Evolutionary conservation across 202 grass and related monocot species (phyloP).

Genomic region (Alloteropsis angusta): DNA sequence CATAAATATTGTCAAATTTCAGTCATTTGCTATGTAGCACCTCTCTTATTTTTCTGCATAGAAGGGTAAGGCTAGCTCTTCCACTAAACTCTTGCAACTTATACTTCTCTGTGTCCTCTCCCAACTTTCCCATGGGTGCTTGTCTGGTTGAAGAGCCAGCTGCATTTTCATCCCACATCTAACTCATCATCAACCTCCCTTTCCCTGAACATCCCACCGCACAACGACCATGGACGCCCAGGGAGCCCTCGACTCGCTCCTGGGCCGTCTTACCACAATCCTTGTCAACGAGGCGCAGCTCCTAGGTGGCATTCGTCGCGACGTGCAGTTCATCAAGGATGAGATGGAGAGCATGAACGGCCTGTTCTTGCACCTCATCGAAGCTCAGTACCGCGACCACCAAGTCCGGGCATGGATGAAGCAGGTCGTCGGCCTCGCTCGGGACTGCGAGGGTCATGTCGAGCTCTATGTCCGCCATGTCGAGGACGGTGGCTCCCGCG

Average conservation of each 20-base stretch:
- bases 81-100: too few species aligned
- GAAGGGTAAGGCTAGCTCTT: too few species aligned
- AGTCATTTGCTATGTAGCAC: too few species aligned
- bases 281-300: background rate
- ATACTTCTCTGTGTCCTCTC: too few species aligned
- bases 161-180: too few species aligned
- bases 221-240: too few species aligned
- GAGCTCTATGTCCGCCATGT: background rate
- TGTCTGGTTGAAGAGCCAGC: too few species aligned
- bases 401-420: background rate
- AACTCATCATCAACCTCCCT: too few species aligned
- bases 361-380: background rate
- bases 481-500: rapidly evolving
- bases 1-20: too few species aligned
- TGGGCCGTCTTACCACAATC: background rate
- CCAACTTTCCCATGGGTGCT: too few species aligned
- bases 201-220: too few species aligned
- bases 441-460: background rate
- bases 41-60: too few species aligned
- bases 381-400: background rate
- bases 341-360: background rate
- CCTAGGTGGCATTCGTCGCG: background rate
- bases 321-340: conserved; percentile 4
- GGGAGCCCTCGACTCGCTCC: background rate
- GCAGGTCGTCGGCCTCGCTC: background rate